Percentiles rank a stretch among this genome's conserved stretches.
phyloP scores from a whole-genome alignment of 1,284 basidiomycete genomes.

The Ustilago cynodontis region DNA sequence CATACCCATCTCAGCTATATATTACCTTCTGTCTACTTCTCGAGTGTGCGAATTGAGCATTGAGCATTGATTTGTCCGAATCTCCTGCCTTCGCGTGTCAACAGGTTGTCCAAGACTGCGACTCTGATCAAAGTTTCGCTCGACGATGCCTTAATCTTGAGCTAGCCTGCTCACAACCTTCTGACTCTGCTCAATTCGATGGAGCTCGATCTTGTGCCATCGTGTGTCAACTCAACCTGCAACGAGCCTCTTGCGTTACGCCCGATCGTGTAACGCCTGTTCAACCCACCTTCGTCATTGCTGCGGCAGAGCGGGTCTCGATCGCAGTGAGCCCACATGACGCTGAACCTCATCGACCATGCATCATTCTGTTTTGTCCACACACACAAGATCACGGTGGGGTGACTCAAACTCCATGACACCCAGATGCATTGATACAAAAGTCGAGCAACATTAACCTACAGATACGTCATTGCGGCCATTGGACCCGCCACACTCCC shows the following conservation, averaged over 20 bases:
- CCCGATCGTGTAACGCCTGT: too few relatives aligned
- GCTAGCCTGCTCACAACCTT: not conserved
- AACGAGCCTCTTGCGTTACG: too few relatives aligned
- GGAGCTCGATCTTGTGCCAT: not conserved
- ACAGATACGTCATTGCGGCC: constrained; percentile 5
- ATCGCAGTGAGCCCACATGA: not conserved
- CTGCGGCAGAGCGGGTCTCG: not conserved
- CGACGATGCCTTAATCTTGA: not conserved
- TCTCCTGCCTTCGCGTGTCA: not conserved
- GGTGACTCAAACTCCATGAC: not conserved
- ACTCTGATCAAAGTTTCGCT: not conserved
- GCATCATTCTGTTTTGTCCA: not conserved
- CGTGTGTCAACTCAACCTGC: not conserved
- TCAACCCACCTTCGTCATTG: not conserved
- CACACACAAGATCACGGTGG: not conserved
- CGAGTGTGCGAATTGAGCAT: not conserved
- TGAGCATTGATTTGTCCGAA: not conserved
- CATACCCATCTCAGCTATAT: constrained; percentile 24
- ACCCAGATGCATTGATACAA: not conserved
- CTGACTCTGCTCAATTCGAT: not conserved
- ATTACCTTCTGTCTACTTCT: not conserved
- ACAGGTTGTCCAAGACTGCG: not conserved
- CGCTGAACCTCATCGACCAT: not conserved
- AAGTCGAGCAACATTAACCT: not conserved
- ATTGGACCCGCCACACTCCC: constrained; percentile 67